These are phyloP conservation scores for Elaeis guineensis DNA, from an alignment of 176 grass and related monocot species.

Conservation along the genomic window DNA sequence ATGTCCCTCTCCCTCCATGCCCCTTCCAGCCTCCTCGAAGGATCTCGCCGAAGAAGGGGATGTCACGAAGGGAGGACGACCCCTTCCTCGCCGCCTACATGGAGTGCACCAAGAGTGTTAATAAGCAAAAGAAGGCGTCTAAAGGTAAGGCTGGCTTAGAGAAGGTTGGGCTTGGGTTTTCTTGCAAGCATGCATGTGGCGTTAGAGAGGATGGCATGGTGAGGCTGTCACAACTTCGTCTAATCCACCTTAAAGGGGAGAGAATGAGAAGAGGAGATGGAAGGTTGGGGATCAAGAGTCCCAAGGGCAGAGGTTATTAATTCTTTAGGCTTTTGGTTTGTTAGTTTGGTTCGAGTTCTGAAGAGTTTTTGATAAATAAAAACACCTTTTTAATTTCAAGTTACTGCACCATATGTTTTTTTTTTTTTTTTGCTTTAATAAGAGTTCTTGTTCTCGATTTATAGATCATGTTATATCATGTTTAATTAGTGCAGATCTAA, in stretches of 20 bases:
- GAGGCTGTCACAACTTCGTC: constrained; percentile 13
- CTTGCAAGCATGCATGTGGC: constrained; percentile 36
- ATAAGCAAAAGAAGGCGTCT: neutral
- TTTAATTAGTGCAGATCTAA: no score
- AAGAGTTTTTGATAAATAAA: no score
- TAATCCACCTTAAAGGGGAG: neutral
- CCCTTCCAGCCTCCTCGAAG: neutral
- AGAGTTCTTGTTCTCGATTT: no score
- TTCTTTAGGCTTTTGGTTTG: no score
- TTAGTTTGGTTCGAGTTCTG: no score
- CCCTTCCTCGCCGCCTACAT: constrained; percentile 70
- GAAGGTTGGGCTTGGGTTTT: constrained; percentile 21
- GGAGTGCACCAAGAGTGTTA: constrained; percentile 42
- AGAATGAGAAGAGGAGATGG: no score
- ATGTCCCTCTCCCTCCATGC: constrained; percentile 45
- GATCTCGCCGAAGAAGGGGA: constrained; percentile 12
- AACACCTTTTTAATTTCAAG: no score
- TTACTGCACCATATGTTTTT: no score
- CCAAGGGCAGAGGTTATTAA: no score
- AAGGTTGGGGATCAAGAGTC: no score
- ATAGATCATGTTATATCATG: no score
- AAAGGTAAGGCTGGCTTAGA: neutral
- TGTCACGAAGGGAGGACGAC: constrained; percentile 20
- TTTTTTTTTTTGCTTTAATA: no score
- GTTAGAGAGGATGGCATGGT: constrained; percentile 31